Base-by-base conservation (phyloP, 768 basidiomycete genomes). In the Cubamyces sp. region DNA sequence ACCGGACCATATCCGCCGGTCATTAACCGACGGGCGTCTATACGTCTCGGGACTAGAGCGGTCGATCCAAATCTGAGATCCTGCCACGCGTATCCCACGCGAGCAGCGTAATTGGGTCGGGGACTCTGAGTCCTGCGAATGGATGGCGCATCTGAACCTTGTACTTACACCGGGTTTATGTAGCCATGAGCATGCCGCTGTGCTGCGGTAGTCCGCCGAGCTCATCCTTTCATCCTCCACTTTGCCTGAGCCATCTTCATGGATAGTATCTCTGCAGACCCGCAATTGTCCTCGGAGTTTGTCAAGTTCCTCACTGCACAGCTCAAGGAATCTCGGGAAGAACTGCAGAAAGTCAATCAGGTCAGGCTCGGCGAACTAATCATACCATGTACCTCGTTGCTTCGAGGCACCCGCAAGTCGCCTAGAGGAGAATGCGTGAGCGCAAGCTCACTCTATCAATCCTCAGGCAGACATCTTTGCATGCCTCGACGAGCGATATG, bases 1-100 rank as follows among this genome's bases (percentile, higher is more conserved):
- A 45, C 49, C 61, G 61, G 61, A 57, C 28, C 61, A 57, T 62
- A 62, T 50, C 54, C 61, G 49, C 61, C 61, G 61, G 25, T 4
- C 28, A 8, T 30, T 56, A 51, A 18, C 61, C 61, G 54, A 34
- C 18, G 23, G 47, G 60, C 60, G 60, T 34, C 37, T 56, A 12
- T 28, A 30, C 1, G 41, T 6, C 46, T n/a, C 15, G 37, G 19
- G 9, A 14, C 23, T 19, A 16, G 11, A 30, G 34, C 34, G 12
- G 28, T 48, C 25, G 28, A 1, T 21, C 15, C n/a, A n/a, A 4
- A 4, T n/a, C 41, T 3, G n/a, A 14, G 12, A n/a, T 42, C 41
- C 4, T 4, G 41, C 41, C 41, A 42, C 41, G 41, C 41, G 41
- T 11, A 3, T 42, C n/a, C n/a, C 15, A 42, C 12, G 41, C n/a